Evolutionary conservation across 225 moss, liverwort and hornwort genomes (phyloP).

Genomic region (Climacium dendroides): DNA sequence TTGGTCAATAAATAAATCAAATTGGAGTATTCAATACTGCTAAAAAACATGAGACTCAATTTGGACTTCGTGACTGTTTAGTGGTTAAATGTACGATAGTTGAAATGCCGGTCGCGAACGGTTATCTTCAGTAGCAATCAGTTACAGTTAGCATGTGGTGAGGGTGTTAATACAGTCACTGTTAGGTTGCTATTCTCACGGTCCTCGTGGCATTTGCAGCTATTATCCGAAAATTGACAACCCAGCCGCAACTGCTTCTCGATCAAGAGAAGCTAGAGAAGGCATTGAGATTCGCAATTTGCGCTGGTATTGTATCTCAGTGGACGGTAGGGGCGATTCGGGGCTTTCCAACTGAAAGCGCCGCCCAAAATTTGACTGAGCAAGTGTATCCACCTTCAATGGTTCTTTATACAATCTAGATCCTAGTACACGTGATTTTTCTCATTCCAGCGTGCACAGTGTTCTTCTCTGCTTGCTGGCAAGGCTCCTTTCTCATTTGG

Average conservation of each 20-base stretch:
- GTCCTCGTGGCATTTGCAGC: constrained; percentile 33
- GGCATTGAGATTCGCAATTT: constrained; percentile 83
- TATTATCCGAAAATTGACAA: constrained; percentile 74
- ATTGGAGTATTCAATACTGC: background rate
- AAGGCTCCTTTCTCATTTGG: background rate
- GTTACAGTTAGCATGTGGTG: background rate
- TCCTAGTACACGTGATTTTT: background rate
- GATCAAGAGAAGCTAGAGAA: constrained; percentile 78
- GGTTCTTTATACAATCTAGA: constrained; percentile 55
- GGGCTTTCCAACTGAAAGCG: constrained; percentile 92
- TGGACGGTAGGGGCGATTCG: constrained; percentile 86
- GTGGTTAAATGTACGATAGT: background rate
- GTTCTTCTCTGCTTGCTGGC: background rate
- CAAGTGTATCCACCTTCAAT: constrained; percentile 90
- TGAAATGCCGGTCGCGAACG: background rate
- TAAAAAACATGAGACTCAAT: background rate
- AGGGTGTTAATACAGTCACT: background rate
- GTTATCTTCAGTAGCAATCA: constrained; percentile 1
- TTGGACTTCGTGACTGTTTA: background rate
- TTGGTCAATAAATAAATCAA: background rate
- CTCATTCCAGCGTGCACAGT: background rate
- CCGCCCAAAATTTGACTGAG: constrained; percentile 86
- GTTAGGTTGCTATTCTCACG: background rate
- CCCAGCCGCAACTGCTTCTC: constrained; percentile 64
- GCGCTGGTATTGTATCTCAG: constrained; percentile 86